Evolutionary conservation across 2,329 filamentous ascomycete species (phyloP), one percentile per base, ranked within the genome.

Genomic region (Ciborinia camelliae): DNA sequence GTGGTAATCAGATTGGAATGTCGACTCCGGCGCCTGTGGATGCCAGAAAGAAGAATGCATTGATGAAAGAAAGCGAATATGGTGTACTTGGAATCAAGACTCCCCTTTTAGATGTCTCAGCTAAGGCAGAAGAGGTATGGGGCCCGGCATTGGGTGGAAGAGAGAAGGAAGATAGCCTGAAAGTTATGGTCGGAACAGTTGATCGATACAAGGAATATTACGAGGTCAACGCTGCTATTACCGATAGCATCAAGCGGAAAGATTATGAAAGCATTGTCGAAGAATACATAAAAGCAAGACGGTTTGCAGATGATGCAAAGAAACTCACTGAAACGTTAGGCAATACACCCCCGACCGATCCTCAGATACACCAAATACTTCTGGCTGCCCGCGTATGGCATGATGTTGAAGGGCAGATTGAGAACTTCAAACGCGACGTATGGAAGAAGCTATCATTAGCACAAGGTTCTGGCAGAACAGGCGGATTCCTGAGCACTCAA

Each of bases 81-180:
- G 92, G 92, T 60, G 88, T 96, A 9, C 81, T 89, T 73, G 92
- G 92, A 14, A 97, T 99, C 77, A 96, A 96, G 75, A 85, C 83
- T 1, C 94, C 95, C 23, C 80, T 99, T 63, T 82, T 95, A 12
- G 95, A 98, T 72, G 91, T 96, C 14, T 92, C 91, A 0, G 90
- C 92, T 67, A 97, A 97, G 77, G 95, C 94, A 0, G 92, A 98
- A 76, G 95, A 99, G 73, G 90, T 99, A 10, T 99, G 96, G 93
- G 95, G 95, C 0, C 95, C 95, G 2, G 94, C 95, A 1, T 78
- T 99, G 45, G 92, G 92, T 47, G 95, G 95, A 4, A 87, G 91
- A 35, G 93, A 98, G 72, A 92, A 94, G 74, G 95, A 98, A 73
- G 90, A 93, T 74, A 89, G 89, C 67, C 81, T 99, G 63, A 96